A percentile compares a stretch with the other conserved stretches of the same genome.
Conservation (phyloP, 73 alveolate species). For the Uronychia setigera region DNA sequence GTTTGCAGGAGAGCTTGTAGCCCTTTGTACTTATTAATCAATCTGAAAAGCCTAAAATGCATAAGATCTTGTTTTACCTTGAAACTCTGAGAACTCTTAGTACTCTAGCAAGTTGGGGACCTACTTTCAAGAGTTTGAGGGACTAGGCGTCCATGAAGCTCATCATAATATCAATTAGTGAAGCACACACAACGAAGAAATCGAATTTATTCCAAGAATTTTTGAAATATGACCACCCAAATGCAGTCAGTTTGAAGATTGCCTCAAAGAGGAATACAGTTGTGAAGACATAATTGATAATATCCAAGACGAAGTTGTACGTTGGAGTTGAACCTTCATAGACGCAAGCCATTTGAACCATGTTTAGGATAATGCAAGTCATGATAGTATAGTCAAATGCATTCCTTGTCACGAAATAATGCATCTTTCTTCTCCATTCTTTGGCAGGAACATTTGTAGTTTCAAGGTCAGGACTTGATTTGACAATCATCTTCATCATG, state of each 20-base stretch:
- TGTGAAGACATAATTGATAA: slow-evolving; percentile 45
- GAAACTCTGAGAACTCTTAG: slow-evolving; percentile 64
- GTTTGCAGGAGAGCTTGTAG: slow-evolving; percentile 57
- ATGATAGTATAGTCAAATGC: slow-evolving; percentile 77
- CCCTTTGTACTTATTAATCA: slow-evolving; percentile 63
- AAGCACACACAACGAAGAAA: slow-evolving; percentile 60
- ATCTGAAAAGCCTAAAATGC: slow-evolving; percentile 52
- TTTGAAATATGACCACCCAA: slow-evolving; percentile 45
- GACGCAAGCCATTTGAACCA: slow-evolving; percentile 83
- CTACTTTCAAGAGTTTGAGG: slow-evolving; percentile 39
- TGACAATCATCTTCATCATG: slow-evolving; percentile 61
- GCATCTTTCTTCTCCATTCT: background rate
- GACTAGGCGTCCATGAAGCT: slow-evolving; percentile 20
- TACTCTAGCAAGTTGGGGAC: slow-evolving; percentile 71
- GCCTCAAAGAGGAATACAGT: slow-evolving; percentile 39
- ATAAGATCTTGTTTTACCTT: no score
- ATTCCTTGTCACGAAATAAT: slow-evolving; percentile 33
- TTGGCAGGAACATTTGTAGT: slow-evolving; percentile 53
- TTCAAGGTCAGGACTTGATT: slow-evolving; percentile 54
- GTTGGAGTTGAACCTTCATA: slow-evolving; percentile 75
- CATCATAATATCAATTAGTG: slow-evolving; percentile 39
- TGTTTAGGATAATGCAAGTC: slow-evolving; percentile 81
- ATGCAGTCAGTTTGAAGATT: slow-evolving; percentile 43
- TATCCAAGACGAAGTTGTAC: slow-evolving; percentile 14
- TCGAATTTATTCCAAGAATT: slow-evolving; percentile 56